phyloP scores from a whole-genome alignment of 345 rosid species.

The Brassica nigra region DNA sequence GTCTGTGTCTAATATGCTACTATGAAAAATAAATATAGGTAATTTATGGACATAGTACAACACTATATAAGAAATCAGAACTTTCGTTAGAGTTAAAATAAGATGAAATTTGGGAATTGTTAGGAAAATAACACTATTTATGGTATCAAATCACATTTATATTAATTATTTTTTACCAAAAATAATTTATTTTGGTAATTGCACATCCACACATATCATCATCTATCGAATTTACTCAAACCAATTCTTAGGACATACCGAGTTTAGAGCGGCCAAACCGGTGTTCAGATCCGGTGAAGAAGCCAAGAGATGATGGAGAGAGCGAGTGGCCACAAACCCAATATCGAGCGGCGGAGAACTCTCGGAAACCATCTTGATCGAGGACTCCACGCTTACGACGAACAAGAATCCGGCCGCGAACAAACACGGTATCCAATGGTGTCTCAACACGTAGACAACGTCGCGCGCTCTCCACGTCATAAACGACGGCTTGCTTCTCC shows the following conservation, averaged over 20 bases:
- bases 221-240: not conserved
- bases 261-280: constrained; percentile 72
- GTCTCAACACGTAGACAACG: constrained; percentile 51
- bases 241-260: constrained; percentile 49
- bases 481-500: constrained; percentile 48
- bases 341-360: constrained; percentile 75
- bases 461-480: constrained; percentile 65
- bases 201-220: not conserved
- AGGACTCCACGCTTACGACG: constrained; percentile 89
- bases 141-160: not conserved
- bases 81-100: not conserved
- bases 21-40: not conserved
- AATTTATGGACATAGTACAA: not conserved
- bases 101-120: not conserved
- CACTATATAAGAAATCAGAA: not conserved
- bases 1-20: not conserved
- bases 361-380: constrained; percentile 77
- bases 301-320: constrained; percentile 58
- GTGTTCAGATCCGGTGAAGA: constrained; percentile 80
- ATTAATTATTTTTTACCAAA: not conserved
- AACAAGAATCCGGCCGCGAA: constrained; percentile 65
- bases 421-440: constrained; percentile 71
- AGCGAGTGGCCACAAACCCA: constrained; percentile 74
- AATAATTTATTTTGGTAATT: not conserved
- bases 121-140: not conserved